Conservation (phyloP, 2,329 filamentous ascomycete genomes). For the Emmonsia crescens region DNA sequence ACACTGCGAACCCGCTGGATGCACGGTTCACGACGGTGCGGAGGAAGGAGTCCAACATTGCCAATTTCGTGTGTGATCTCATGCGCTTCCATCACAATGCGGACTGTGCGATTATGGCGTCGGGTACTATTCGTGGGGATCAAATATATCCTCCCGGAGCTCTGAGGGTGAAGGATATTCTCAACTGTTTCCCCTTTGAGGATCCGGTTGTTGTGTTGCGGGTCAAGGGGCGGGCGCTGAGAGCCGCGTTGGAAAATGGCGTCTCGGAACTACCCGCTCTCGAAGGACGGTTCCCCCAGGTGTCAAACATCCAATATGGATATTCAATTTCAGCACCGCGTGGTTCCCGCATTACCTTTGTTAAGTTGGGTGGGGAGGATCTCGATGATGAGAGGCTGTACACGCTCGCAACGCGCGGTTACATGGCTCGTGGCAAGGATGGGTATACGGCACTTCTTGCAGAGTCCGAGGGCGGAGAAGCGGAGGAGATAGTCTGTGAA, state of each 20-base stretch:
- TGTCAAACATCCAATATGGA: conserved; percentile 68
- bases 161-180: conserved; percentile 67
- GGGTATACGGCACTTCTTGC: conserved; percentile 70
- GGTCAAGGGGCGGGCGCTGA: conserved; percentile 59
- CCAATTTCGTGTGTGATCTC: conserved; percentile 84
- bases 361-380: conserved; percentile 49
- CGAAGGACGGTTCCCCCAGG: conserved; percentile 76
- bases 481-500: conserved; percentile 69
- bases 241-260: conserved; percentile 74
- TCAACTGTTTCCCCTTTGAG: conserved; percentile 86
- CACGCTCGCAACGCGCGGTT: conserved; percentile 66
- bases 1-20: conserved; percentile 71
- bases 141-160: conserved; percentile 78
- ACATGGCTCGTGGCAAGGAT: conserved; percentile 83
- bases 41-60: conserved; percentile 66
- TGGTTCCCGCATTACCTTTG: conserved; percentile 53
- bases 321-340: conserved; percentile 55
- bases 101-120: conserved; percentile 75
- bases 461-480: conserved; percentile 61
- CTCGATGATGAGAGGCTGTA: conserved; percentile 57
- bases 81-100: conserved; percentile 74
- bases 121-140: conserved; percentile 77
- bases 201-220: conserved; percentile 73
- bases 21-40: conserved; percentile 77
- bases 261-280: conserved; percentile 71